A percentile compares a stretch with the other conserved stretches of the same genome.
Conservation (phyloP, 2,329 filamentous ascomycete species). For the Alternaria arbusti region DNA sequence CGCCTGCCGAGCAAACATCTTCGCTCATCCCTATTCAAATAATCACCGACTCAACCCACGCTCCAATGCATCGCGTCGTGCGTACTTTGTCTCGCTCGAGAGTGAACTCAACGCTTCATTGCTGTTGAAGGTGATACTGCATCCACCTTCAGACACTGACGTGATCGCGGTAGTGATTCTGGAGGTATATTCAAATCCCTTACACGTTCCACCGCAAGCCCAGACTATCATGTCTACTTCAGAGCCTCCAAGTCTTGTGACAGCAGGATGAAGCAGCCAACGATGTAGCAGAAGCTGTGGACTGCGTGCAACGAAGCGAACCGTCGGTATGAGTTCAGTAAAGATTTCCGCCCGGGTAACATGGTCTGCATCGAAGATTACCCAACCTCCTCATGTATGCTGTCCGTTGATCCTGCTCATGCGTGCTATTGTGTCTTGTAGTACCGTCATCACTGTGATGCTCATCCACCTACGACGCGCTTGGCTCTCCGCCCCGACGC, state of each 20-base stretch:
- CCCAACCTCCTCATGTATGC: neutral
- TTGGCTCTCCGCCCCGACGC: slow-evolving; percentile 6
- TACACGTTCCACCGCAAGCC: neutral
- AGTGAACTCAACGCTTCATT: neutral
- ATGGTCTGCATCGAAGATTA: neutral
- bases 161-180: neutral
- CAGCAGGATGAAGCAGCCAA: neutral
- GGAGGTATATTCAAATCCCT: neutral
- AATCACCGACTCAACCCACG: neutral
- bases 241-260: neutral
- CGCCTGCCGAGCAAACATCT: neutral
- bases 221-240: neutral
- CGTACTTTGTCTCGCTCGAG: neutral
- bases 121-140: neutral
- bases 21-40: neutral
- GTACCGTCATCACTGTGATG: neutral
- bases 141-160: neutral
- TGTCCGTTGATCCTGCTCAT: neutral
- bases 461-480: slow-evolving; percentile 19
- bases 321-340: neutral
- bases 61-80: neutral
- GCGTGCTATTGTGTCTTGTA: neutral
- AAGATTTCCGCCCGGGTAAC: neutral
- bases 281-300: neutral
- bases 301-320: neutral